Conservation (phyloP, 495 filamentous ascomycete genomes). For the Aspergillus wentii region DNA sequence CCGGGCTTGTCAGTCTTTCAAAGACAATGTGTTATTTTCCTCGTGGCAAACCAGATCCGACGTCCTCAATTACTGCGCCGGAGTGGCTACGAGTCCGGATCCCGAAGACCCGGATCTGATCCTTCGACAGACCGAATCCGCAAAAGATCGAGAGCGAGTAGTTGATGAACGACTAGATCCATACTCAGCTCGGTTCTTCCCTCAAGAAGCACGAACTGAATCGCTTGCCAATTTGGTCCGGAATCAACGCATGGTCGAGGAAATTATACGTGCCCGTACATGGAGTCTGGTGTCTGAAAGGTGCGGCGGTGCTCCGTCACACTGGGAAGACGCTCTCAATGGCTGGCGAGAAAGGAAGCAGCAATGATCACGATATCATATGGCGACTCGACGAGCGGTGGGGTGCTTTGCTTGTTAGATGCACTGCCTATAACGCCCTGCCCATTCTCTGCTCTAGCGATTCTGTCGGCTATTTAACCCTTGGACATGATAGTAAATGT, state of each 20-base stretch:
- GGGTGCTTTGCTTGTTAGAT: too few species aligned
- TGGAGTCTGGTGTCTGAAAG: constrained; percentile 80
- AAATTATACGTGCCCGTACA: constrained; percentile 75
- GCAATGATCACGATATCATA: too few species aligned
- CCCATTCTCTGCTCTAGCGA: not conserved
- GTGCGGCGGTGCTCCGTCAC: constrained; percentile 55
- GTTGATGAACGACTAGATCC: constrained; percentile 91
- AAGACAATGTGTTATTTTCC: constrained; percentile 74
- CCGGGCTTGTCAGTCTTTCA: constrained; percentile 63
- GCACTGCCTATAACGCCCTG: too few species aligned
- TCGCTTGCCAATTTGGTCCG: constrained; percentile 69
- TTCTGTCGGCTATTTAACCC: too few species aligned
- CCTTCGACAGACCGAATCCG: constrained; percentile 63
- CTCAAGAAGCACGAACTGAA: constrained; percentile 79
- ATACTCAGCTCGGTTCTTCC: constrained; percentile 82
- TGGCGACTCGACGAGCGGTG: too few species aligned
- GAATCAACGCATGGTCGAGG: constrained; percentile 82
- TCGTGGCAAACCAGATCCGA: constrained; percentile 85
- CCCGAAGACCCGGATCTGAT: constrained; percentile 81
- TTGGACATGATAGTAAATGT: not conserved
- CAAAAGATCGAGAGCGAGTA: constrained; percentile 64
- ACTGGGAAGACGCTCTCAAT: constrained; percentile 62
- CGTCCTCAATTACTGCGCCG: constrained; percentile 83
- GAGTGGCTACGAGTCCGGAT: constrained; percentile 82
- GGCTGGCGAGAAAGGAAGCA: constrained; percentile 48